Conservation (phyloP, 164 flowering plant species). For the Piper betle region DNA sequence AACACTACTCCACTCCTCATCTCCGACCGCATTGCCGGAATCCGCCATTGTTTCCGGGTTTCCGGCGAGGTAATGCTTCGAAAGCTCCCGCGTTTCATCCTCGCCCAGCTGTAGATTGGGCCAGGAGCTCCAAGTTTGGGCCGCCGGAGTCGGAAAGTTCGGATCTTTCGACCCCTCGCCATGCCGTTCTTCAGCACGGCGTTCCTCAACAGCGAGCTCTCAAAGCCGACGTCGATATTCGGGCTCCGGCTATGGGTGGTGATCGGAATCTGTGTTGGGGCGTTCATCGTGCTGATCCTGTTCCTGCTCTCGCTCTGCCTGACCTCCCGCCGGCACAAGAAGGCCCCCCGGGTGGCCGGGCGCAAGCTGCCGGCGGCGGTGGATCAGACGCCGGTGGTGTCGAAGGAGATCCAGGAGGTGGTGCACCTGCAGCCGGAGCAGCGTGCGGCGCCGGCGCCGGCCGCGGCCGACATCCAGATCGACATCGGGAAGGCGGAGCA, state of each 20-base stretch:
- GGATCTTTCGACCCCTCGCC: background rate
- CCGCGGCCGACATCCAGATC: constrained; percentile 72
- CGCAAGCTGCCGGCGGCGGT: background rate
- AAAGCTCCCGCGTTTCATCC: too few relatives aligned
- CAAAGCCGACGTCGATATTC: constrained; percentile 79
- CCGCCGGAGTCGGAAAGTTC: background rate
- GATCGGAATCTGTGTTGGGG: constrained; percentile 74
- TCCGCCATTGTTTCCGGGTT: constrained; percentile 9
- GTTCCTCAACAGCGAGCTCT: constrained; percentile 54
- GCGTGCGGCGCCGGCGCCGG: constrained; percentile 13
- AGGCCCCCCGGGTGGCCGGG: constrained; percentile 5
- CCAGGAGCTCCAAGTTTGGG: background rate
- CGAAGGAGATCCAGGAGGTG: constrained; percentile 76
- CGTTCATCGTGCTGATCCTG: constrained; percentile 61
- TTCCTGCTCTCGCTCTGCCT: constrained; percentile 74
- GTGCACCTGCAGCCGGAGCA: constrained; percentile 27
- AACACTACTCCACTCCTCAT: background rate
- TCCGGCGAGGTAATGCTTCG: constrained; percentile 3
- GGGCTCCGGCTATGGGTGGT: constrained; percentile 77
- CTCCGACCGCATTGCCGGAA: constrained; percentile 6
- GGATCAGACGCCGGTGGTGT: constrained; percentile 36
- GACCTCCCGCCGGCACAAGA: constrained; percentile 39
- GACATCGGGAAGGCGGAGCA: constrained; percentile 84
- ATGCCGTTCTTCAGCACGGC: constrained; percentile 48
- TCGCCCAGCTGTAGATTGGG: background rate